These are phyloP conservation scores for Phaeotremella skinneri DNA, from an alignment of 768 basidiomycete species.

Conservation along the genomic window DNA sequence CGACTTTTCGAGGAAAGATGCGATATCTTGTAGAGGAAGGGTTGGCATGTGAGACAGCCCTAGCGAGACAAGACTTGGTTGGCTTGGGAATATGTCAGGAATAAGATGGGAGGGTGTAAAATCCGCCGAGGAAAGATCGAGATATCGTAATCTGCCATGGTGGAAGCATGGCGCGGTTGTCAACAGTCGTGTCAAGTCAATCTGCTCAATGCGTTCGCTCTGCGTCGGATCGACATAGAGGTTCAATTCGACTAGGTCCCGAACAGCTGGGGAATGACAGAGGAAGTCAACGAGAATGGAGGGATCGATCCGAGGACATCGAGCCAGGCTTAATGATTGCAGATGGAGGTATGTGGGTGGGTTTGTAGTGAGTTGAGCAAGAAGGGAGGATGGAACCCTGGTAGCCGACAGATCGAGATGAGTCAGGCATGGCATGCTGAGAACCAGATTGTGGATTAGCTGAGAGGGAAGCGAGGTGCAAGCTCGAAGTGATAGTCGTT, in stretches of 20 bases:
- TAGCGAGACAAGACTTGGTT: constrained; percentile 75
- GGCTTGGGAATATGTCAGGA: constrained; percentile 60
- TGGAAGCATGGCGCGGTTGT: constrained; percentile 74
- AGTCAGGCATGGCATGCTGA: constrained; percentile 46
- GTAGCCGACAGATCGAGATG: constrained; percentile 52
- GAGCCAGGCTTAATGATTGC: constrained; percentile 74
- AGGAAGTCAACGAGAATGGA: constrained; percentile 73
- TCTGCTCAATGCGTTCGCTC: constrained; percentile 77
- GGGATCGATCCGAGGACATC: constrained; percentile 80
- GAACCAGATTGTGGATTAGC: constrained; percentile 38
- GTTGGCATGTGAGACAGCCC: constrained; percentile 82
- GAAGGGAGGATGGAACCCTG: constrained; percentile 41
- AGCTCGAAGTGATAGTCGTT: constrained; percentile 46
- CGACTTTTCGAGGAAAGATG: constrained; percentile 66
- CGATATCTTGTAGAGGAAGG: constrained; percentile 64
- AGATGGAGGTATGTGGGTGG: constrained; percentile 61
- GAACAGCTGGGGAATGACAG: constrained; percentile 64
- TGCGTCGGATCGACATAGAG: constrained; percentile 59
- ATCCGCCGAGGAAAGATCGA: constrained; percentile 84
- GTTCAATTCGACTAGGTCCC: constrained; percentile 65
- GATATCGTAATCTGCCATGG: constrained; percentile 71
- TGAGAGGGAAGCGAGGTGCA: constrained; percentile 46
- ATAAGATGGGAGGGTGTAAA: constrained; percentile 60
- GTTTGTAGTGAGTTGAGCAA: constrained; percentile 56
- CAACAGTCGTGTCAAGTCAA: constrained; percentile 68